Evolutionary conservation across 495 filamentous ascomycete species (phyloP).

Genomic region (Parathielavia appendiculata): DNA sequence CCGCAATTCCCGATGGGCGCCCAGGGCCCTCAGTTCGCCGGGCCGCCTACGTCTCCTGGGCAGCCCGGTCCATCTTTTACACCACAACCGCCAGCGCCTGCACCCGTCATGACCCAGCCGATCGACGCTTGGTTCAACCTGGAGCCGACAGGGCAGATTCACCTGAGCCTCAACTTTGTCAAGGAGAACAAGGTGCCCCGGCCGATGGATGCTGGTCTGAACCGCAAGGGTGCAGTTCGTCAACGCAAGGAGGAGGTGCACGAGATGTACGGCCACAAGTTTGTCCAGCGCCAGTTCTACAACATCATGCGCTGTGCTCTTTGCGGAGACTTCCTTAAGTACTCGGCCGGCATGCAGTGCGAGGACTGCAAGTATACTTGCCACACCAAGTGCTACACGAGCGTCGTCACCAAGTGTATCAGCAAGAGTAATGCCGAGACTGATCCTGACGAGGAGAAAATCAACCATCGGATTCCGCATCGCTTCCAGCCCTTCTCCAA

Average conservation of each 20-base stretch:
- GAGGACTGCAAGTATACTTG: constrained; percentile 99
- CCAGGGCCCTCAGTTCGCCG: constrained; percentile 41
- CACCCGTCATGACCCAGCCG: constrained; percentile 51
- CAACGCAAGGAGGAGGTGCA: constrained; percentile 96
- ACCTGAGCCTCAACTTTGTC: constrained; percentile 79
- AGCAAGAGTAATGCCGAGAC: constrained; percentile 98
- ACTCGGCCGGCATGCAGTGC: constrained; percentile 98
- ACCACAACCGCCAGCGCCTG: constrained; percentile 31
- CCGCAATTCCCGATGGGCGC: constrained; percentile 52
- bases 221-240: constrained; percentile 91
- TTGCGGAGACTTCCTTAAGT: constrained; percentile 97
- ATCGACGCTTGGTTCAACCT: constrained; percentile 97
- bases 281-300: constrained; percentile 96
- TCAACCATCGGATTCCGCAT: constrained; percentile 98
- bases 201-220: constrained; percentile 80
- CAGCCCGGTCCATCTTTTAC: constrained; percentile 16
- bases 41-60: constrained; percentile 33
- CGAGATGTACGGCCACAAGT: constrained; percentile 99
- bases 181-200: constrained; percentile 51
- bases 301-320: constrained; percentile 99
- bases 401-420: constrained; percentile 99
- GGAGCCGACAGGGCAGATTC: constrained; percentile 85
- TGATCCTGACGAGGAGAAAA: constrained; percentile 97
- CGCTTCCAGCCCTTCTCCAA: constrained; percentile 92
- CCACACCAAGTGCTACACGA: constrained; percentile 91